A percentile compares a stretch with the other conserved stretches of the same genome.
Evolutionary conservation across 139 green algal genomes (phyloP).

Genomic region (Chlorella ohadii): DNA sequence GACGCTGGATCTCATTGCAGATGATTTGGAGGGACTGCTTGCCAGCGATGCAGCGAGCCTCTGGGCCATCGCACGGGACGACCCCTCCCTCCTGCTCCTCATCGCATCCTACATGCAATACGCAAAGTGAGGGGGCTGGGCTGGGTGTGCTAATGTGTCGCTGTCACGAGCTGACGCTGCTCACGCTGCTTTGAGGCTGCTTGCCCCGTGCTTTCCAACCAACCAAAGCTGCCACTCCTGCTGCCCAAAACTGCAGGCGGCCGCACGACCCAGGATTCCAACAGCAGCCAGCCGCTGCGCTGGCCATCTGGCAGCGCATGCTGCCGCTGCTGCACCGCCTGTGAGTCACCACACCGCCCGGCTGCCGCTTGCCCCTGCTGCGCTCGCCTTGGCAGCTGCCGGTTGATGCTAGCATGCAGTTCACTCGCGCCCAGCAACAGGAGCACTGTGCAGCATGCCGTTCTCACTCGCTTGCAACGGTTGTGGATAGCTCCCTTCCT

Average conservation of each 20-base stretch:
- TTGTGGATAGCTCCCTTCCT: too few relatives aligned
- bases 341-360: constrained; percentile 11
- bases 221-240: not conserved
- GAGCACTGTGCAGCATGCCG: too few relatives aligned
- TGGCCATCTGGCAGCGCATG: constrained; percentile 23
- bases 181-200: too few relatives aligned
- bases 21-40: constrained; percentile 34
- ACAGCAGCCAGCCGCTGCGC: constrained; percentile 9
- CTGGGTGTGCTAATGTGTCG: too few relatives aligned
- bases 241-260: constrained; percentile 4
- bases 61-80: constrained; percentile 14
- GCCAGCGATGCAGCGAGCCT: not conserved
- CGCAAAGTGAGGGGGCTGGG: constrained; percentile 1
- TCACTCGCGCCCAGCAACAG: too few relatives aligned
- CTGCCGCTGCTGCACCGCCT: constrained; percentile 31
- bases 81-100: constrained; percentile 21
- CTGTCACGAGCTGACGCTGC: too few relatives aligned
- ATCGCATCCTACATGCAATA: constrained; percentile 41
- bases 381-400: not conserved
- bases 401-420: too few relatives aligned
- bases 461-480: too few relatives aligned
- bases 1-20: constrained; percentile 3
- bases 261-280: constrained; percentile 35
- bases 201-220: too few relatives aligned
- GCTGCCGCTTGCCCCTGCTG: not conserved